Evolutionary conservation across 169 alveolate species (phyloP), one percentile per base, ranked within the genome.

Genomic region (Plasmodium sp.): DNA sequence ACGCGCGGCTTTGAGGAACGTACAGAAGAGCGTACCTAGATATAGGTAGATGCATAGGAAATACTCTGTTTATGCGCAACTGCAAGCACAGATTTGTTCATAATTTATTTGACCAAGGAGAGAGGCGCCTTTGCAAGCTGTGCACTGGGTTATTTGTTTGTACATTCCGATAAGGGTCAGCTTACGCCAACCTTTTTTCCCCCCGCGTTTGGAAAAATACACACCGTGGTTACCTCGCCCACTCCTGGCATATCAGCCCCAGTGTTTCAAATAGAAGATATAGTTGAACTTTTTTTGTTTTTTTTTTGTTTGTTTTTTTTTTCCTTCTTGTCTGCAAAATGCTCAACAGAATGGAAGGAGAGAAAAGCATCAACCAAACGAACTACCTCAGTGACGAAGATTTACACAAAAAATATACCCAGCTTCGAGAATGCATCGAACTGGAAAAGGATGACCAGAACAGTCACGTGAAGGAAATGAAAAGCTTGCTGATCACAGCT

Each of bases 401-500:
- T 22, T 6, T 84, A 74, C 43, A 74, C 45, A 74, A n/a, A 43
- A 72, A 51, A 48, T 84, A 36, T 54, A 18, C 33, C 33, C 80
- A 84, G 18, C 62, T 84, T n/a, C 54, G 81, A 5, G 67, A 84
- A 36, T 48, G 33, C 43, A 84, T 84, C 79, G 75, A 73, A 45
- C 16, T 48, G 48, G 93, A 58, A 45, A 84, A 73, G 14, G 83
- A 22, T 27, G 34, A 33, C 72, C 0, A 4, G 18, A n/a, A 84
- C 54, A 67, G 34, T 10, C 48, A 51, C 16, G 80, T 84, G 33
- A 84, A 74, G 22, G 80, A 84, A 34, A 84, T 84, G 93, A 84
- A 84, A 43, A 43, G 74, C 0, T 84, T 84, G 80, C 62, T 84
- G 34, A 73, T 45, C 22, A 31, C 56, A 9, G 85, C 48, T 33